These are phyloP conservation scores for Elsinoe perseae DNA, from an alignment of 2,329 filamentous ascomycete species.

Conservation along the genomic window DNA sequence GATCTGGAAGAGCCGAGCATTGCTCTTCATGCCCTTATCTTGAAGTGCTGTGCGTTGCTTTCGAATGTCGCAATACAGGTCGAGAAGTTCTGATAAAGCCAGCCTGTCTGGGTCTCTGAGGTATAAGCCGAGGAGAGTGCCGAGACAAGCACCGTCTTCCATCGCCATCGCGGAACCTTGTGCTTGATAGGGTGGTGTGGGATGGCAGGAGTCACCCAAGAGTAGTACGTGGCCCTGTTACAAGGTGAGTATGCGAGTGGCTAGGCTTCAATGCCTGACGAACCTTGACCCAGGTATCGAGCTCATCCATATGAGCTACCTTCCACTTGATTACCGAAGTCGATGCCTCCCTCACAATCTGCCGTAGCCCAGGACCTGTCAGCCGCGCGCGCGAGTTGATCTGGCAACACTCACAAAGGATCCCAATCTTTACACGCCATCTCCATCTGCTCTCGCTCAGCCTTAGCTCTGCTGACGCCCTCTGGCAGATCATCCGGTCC, in stretches of 20 bases:
- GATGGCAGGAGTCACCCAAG: conserved; percentile 59
- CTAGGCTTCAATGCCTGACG: background rate
- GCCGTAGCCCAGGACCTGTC: background rate
- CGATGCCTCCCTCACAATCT: background rate
- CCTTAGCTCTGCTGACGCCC: background rate
- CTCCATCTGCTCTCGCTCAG: conserved; percentile 11
- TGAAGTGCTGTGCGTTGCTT: conserved; percentile 5
- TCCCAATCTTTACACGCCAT: conserved; percentile 8
- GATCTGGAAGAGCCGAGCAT: background rate
- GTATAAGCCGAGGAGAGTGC: background rate
- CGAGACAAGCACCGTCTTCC: conserved; percentile 37
- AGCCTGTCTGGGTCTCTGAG: background rate
- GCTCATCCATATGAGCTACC: conserved; percentile 6
- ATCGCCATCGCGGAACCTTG: conserved; percentile 62
- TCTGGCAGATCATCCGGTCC: conserved; percentile 11
- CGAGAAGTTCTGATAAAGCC: background rate
- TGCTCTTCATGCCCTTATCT: background rate
- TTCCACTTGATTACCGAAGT: conserved; percentile 10
- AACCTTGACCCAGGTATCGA: background rate
- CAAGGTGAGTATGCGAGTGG: background rate
- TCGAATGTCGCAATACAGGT: background rate
- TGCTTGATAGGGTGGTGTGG: conserved; percentile 58
- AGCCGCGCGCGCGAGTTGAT: background rate
- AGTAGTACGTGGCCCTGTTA: conserved; percentile 45
- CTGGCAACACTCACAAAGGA: background rate